Evolutionary conservation across 371 early-diverging fungal species (phyloP), one percentile per base, ranked within the genome.

Genomic region (Mortierella polycephala): DNA sequence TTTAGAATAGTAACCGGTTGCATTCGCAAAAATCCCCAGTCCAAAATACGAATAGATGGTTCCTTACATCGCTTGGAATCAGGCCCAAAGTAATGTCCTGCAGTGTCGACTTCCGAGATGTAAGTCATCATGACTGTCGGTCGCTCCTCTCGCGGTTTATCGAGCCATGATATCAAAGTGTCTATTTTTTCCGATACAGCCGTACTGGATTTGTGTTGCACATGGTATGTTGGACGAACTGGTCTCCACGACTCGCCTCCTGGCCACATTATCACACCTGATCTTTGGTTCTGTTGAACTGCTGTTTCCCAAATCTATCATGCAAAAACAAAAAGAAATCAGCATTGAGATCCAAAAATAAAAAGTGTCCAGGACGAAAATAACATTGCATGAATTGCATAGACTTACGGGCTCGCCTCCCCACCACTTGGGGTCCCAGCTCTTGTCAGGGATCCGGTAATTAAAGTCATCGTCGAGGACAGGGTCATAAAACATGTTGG

Each of bases 211-310:
- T 88, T 69, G 72, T 85, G 95, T 7, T 85, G 83, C 5, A 91
- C 75, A 55, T 89, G 82, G 63, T 93, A 91, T 39, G 91, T 93
- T 3, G 98, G 95, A 18, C 80, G 65, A 10, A 76, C 71, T 9
- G 83, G 82, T 40, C 83, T 71, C 5, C 90, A 85, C 3, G 94
- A 87, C 37, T 89, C 87, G 18, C 90, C 90, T 14, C 98, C 98
- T 0, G 96, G 96, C 96, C 95, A 96, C 93, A 96, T 94, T 72
- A 92, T 85, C 41, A 94, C 87, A 23, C 86, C 96, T 1, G 94
- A 85, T 21, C 75, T 69, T 53, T 88, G 80, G 14, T 90, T 88
- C 63, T 95, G 89, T 49, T 81, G 86, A 23, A 86, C 91, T 10
- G 93, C 90, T 0, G 96, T 95, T 37, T 89, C 86, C 98, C 98